These are phyloP conservation scores for Bipolaris victoriae DNA, from an alignment of 2,329 filamentous ascomycete genomes.

Conservation along the genomic window DNA sequence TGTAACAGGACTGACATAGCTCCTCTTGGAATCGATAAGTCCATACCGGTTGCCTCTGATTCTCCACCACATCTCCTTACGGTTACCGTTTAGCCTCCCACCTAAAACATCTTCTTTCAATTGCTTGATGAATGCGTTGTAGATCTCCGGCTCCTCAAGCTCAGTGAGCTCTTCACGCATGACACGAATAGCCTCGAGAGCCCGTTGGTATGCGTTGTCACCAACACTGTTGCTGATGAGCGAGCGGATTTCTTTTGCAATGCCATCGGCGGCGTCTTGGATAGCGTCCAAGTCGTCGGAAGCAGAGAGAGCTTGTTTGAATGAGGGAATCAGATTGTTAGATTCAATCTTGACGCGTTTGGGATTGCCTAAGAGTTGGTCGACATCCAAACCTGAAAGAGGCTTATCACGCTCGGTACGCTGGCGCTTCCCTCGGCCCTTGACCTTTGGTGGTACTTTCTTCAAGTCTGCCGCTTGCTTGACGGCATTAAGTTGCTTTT, in stretches of 20 bases:
- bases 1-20: conserved; percentile 69
- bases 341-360: conserved; percentile 63
- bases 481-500: conserved; percentile 66
- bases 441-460: conserved; percentile 77
- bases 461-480: conserved; percentile 78
- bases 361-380: conserved; percentile 72
- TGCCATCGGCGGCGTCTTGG: conserved; percentile 72
- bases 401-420: conserved; percentile 74
- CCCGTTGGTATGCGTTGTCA: conserved; percentile 74
- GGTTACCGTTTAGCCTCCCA: conserved; percentile 75
- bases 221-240: conserved; percentile 77
- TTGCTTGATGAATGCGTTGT: conserved; percentile 73
- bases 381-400: conserved; percentile 86
- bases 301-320: conserved; percentile 76
- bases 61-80: conserved; percentile 82
- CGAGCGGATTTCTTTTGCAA: conserved; percentile 71
- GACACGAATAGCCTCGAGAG: conserved; percentile 75
- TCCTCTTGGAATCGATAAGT: conserved; percentile 70
- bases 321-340: conserved; percentile 85
- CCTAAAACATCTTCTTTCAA: conserved; percentile 75
- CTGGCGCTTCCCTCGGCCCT: conserved; percentile 68
- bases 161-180: conserved; percentile 79
- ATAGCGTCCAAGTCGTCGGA: conserved; percentile 68
- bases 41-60: conserved; percentile 72
- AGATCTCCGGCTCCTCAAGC: conserved; percentile 76